A percentile compares a stretch with the other conserved stretches of the same genome.
Evolutionary conservation across 139 green algal genomes (phyloP).

Genomic region (Nannochloris sp.): DNA sequence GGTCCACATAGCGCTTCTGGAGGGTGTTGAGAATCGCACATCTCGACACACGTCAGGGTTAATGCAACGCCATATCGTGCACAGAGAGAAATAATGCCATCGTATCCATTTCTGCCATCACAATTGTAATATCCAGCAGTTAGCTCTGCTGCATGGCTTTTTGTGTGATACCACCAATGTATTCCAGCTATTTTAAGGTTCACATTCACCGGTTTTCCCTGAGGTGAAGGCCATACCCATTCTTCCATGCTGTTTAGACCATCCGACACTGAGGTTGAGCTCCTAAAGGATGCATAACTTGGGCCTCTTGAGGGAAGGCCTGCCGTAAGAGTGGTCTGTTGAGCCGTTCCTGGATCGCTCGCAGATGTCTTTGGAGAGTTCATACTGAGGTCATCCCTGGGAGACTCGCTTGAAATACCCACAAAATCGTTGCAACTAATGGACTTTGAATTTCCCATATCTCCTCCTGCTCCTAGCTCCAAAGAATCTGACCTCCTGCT

Average conservation of each 20-base stretch:
- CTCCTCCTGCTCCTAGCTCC: neutral
- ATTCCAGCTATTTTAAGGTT: slow-evolving; percentile 57
- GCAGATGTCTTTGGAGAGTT: neutral
- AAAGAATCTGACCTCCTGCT: neutral
- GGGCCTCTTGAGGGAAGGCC: neutral
- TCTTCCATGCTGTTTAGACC: slow-evolving; percentile 6
- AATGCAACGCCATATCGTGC: slow-evolving; percentile 58
- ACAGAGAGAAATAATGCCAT: slow-evolving; percentile 54
- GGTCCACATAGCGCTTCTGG: slow-evolving; percentile 70
- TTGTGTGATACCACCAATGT: slow-evolving; percentile 87
- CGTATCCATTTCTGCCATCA: slow-evolving; percentile 64
- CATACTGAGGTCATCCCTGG: neutral
- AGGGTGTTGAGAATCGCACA: slow-evolving; percentile 92
- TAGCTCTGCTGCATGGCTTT: slow-evolving; percentile 83
- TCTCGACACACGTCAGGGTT: slow-evolving; percentile 96
- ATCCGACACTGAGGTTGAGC: slow-evolving; percentile 5
- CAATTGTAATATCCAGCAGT: slow-evolving; percentile 97
- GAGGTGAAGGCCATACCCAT: slow-evolving; percentile 5
- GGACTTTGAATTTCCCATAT: neutral
- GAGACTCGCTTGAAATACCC: slow-evolving; percentile 1
- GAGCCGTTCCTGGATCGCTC: neutral
- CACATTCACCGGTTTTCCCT: slow-evolving; percentile 13
- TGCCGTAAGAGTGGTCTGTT: no score
- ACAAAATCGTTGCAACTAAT: slow-evolving; percentile 1
- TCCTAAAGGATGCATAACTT: slow-evolving; percentile 11